phyloP scores from a whole-genome alignment of 352 stramenopile genomes.

The Phytopythium sindhum region DNA sequence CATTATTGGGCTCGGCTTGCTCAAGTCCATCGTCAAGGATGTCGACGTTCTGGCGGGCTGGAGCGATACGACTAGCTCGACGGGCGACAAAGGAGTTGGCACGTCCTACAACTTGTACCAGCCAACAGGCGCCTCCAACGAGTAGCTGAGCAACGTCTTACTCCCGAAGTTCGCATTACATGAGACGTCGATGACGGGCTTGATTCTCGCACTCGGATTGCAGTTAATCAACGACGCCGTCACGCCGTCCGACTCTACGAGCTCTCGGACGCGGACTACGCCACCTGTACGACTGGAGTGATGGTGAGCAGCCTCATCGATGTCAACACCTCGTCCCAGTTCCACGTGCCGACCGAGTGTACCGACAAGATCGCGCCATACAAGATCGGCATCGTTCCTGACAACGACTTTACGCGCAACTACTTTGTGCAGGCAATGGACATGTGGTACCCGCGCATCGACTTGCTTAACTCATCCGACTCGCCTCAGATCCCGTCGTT shows the following conservation, averaged over 20 bases:
- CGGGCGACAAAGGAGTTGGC: constrained; percentile 13
- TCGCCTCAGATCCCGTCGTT: constrained; percentile 45
- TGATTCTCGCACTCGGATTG: constrained; percentile 46
- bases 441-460: constrained; percentile 55
- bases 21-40: constrained; percentile 54
- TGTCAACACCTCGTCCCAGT: constrained; percentile 29
- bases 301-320: constrained; percentile 21
- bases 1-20: constrained; percentile 46
- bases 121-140: constrained; percentile 12
- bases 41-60: constrained; percentile 50
- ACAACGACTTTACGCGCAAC: constrained; percentile 47
- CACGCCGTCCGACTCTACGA: constrained; percentile 38
- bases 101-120: constrained; percentile 53
- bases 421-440: constrained; percentile 51
- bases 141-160: neutral
- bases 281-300: neutral
- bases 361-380: constrained; percentile 41
- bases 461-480: constrained; percentile 18
- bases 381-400: constrained; percentile 52
- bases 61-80: constrained; percentile 28
- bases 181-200: constrained; percentile 52
- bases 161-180: neutral
- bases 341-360: constrained; percentile 30
- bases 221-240: constrained; percentile 37
- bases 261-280: constrained; percentile 24